Conservation (phyloP, 352 stramenopile genomes). For the Paralagenidium karlingii region DNA sequence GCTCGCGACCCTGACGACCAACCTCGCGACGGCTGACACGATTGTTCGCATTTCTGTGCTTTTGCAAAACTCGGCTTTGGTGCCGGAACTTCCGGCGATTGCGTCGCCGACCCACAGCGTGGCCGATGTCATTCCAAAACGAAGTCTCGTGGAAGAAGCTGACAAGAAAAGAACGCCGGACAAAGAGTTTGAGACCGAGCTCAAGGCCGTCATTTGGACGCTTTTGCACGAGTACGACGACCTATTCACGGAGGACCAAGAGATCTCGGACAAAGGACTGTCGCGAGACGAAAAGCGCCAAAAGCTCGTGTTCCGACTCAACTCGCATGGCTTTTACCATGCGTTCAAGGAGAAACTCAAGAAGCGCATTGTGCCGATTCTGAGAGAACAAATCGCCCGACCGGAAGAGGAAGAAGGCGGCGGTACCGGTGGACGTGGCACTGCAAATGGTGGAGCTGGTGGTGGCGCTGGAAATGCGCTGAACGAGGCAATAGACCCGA, state of each 20-base stretch:
- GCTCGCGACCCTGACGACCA: constrained; percentile 1
- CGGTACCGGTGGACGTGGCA: too few species aligned
- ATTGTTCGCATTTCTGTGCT: constrained; percentile 18
- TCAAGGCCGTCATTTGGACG: constrained; percentile 33
- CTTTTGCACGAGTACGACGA: constrained; percentile 57
- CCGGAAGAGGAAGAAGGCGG: constrained; percentile 5
- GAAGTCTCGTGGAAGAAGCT: constrained; percentile 27
- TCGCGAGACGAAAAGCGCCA: constrained; percentile 52
- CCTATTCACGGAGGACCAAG: constrained; percentile 6
- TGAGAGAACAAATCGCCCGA: constrained; percentile 39
- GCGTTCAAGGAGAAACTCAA: constrained; percentile 76
- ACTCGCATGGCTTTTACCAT: constrained; percentile 65
- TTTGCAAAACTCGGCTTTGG: constrained; percentile 15
- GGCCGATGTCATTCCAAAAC: constrained; percentile 31
- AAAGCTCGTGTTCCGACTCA: constrained; percentile 63
- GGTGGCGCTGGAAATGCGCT: too few species aligned
- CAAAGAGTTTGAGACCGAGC: constrained; percentile 33
- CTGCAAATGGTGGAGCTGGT: too few species aligned
- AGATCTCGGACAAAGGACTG: constrained; percentile 5
- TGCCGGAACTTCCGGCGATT: constrained; percentile 18
- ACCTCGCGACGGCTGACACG: constrained; percentile 15
- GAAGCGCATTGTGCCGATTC: constrained; percentile 61
- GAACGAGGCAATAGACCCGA: too few species aligned
- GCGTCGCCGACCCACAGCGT: constrained; percentile 17
- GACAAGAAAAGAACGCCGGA: constrained; percentile 27